Evolutionary conservation across 495 filamentous ascomycete species (phyloP), one percentile per base, ranked within the genome.

Genomic region (Podospora pseudopauciseta): DNA sequence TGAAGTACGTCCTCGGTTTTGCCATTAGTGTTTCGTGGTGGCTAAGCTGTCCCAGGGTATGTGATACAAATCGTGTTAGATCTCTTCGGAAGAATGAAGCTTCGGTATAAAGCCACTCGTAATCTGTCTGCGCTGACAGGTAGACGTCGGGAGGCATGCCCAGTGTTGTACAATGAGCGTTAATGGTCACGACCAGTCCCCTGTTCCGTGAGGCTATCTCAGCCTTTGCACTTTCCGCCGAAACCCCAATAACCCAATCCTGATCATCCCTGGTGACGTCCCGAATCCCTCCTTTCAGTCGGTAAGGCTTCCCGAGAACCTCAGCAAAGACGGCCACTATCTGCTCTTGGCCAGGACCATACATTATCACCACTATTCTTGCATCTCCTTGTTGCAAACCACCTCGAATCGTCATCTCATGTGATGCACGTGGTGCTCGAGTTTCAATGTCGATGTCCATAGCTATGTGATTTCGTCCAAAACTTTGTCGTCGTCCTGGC

Each of bases 51-150:
- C 92, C 91, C 32, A 93, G 83, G 34, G 90, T 88, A 73, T 93
- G 86, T 5, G 90, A 89, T 27, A 93, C 82, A 72, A 94, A 94
- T 15, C 91, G 86, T 4, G 91, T 85, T 18, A 93, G 77, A 73
- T 93, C 91, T 44, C 90, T 84, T n/a, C 91, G 86, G 67, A 88
- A 87, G 75, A 89, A 92, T 0, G 88, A 86, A 56, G 80, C 80
- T 65, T 87, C 82, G 9, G 90, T 89, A 79, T 93, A 94, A 23
- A 95, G 81, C 70, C 93, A 95, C 77, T 95, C 92, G 77, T 92
- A 93, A 75, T 93, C 87, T 75, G 89, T 92, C 20, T 81, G 73
- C 32, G 86, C 82, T 3, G 87, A 90, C 28, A 92, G 81, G 53
- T 81, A 73, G 53, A 87, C 81, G 67, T 91, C 88, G 19, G 86